These are phyloP conservation scores for Diaporthe citri DNA, from an alignment of 2,329 filamentous ascomycete genomes.

Conservation along the genomic window DNA sequence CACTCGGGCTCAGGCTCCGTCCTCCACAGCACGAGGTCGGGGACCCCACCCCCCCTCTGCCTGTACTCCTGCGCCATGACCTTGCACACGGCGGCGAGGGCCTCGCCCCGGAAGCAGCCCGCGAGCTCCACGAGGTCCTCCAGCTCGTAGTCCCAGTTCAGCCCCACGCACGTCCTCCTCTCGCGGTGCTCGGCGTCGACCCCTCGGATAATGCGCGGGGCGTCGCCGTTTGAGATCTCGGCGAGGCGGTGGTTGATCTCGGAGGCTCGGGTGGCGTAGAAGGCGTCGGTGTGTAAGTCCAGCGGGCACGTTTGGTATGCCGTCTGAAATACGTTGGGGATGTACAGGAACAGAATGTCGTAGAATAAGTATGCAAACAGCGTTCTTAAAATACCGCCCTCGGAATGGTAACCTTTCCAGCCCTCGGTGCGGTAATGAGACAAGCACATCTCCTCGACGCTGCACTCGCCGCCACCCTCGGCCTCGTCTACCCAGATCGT, in stretches of 20 bases:
- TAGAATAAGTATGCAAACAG: slow-evolving; percentile 92
- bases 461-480: slow-evolving; percentile 79
- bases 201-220: slow-evolving; percentile 72
- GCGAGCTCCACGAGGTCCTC: slow-evolving; percentile 85
- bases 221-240: slow-evolving; percentile 87
- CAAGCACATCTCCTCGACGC: slow-evolving; percentile 94
- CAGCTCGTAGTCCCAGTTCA: slow-evolving; percentile 90
- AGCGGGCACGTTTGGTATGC: slow-evolving; percentile 93
- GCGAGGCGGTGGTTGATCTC: slow-evolving; percentile 91
- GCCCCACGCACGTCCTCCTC: slow-evolving; percentile 83
- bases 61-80: slow-evolving; percentile 96
- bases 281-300: slow-evolving; percentile 92
- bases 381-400: slow-evolving; percentile 93
- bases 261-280: slow-evolving; percentile 86
- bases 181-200: slow-evolving; percentile 79
- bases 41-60: slow-evolving; percentile 86
- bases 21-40: slow-evolving; percentile 93
- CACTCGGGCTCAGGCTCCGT: slow-evolving; percentile 63
- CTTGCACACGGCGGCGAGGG: slow-evolving; percentile 87
- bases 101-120: slow-evolving; percentile 81
- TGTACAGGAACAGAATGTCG: slow-evolving; percentile 91
- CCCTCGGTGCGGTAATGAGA: slow-evolving; percentile 85
- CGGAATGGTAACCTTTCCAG: slow-evolving; percentile 95
- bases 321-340: slow-evolving; percentile 98
- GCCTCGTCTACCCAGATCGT: slow-evolving; percentile 89